A percentile compares a stretch with the other conserved stretches of the same genome.
These are phyloP conservation scores for Kurtzmaniella quercitrusa DNA, from an alignment of 1,139 yeast genomes.

Conservation along the genomic window DNA sequence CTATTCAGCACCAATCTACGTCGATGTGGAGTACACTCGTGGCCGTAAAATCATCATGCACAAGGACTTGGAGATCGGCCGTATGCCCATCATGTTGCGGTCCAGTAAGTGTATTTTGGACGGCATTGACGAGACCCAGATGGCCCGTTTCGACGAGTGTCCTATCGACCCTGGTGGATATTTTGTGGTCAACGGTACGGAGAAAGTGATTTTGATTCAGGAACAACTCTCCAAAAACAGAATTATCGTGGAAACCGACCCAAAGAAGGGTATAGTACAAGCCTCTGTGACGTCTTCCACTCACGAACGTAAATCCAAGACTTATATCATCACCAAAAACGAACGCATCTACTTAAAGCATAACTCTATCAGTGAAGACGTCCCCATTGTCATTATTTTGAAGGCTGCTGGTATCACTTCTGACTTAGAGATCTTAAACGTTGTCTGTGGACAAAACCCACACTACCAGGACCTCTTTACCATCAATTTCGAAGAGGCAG, in stretches of 20 bases:
- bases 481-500: constrained; percentile 90
- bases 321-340: constrained; percentile 90
- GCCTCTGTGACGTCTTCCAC: constrained; percentile 98
- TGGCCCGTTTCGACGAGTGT: constrained; percentile 91
- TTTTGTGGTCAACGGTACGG: constrained; percentile 96
- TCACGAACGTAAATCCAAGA: constrained; percentile 95
- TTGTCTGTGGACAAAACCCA: constrained; percentile 88
- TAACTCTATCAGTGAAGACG: constrained; percentile 90
- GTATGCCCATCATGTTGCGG: constrained; percentile 97
- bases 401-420: constrained; percentile 96
- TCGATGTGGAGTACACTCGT: constrained; percentile 94
- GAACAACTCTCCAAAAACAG: constrained; percentile 96
- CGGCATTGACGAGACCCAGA: constrained; percentile 70
- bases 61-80: constrained; percentile 87
- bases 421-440: constrained; percentile 88
- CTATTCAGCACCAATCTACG: constrained; percentile 93
- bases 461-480: constrained; percentile 89
- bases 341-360: constrained; percentile 88
- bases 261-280: constrained; percentile 88
- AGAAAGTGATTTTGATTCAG: constrained; percentile 92
- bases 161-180: constrained; percentile 99
- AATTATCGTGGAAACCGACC: constrained; percentile 96
- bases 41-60: constrained; percentile 90
- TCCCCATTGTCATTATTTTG: constrained; percentile 87
- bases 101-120: constrained; percentile 85